Evolutionary conservation across 352 stramenopile genomes (phyloP).

Genomic region (Pythium angustatum): DNA sequence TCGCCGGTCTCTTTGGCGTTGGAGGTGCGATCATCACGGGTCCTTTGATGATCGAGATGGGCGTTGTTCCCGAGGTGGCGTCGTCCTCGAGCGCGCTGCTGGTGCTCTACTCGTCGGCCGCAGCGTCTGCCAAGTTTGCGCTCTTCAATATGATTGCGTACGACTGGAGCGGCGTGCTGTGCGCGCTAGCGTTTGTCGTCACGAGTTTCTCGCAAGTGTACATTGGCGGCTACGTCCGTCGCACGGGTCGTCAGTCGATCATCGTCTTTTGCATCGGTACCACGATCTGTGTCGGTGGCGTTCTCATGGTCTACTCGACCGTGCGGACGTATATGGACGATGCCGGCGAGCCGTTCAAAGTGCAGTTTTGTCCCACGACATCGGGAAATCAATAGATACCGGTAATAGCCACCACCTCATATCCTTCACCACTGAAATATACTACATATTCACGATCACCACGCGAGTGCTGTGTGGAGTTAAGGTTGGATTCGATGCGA

Average conservation of each 20-base stretch:
- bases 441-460: too few species aligned
- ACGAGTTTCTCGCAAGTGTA: constrained; percentile 49
- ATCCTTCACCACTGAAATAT: too few species aligned
- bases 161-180: constrained; percentile 47
- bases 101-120: constrained; percentile 54
- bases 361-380: constrained; percentile 16
- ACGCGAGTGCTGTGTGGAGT: too few species aligned
- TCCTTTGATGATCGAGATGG: constrained; percentile 60
- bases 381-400: neutral
- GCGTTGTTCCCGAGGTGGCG: constrained; percentile 52
- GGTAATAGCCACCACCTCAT: too few species aligned
- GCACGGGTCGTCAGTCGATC: constrained; percentile 49
- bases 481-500: too few species aligned
- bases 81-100: constrained; percentile 49
- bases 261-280: constrained; percentile 53
- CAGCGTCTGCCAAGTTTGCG: constrained; percentile 51
- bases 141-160: constrained; percentile 54
- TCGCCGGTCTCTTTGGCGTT: constrained; percentile 55
- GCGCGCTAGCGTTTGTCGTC: constrained; percentile 44
- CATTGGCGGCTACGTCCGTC: constrained; percentile 53
- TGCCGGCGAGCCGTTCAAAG: constrained; percentile 32
- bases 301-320: constrained; percentile 56
- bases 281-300: constrained; percentile 43
- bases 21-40: constrained; percentile 58
- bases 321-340: constrained; percentile 45